Base-by-base conservation (phyloP, 331 rosid species). In the Ulmus americana region DNA sequence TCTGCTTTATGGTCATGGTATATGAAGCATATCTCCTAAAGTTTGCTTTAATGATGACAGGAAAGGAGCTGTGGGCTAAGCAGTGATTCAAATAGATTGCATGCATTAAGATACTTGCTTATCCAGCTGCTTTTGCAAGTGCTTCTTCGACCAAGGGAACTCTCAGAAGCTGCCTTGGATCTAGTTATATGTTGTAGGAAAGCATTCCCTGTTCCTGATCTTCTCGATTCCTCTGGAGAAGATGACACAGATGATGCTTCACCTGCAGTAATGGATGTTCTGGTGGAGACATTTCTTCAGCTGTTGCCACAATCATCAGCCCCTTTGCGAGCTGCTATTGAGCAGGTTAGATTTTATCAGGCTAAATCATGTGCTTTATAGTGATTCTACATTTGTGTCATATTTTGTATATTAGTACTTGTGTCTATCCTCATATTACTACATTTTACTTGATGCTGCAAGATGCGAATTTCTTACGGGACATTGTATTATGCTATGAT, bases 271-370 rank as follows among this genome's bases (percentile, higher is more conserved):
- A 85, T 85, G 88, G 95, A 94, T 52, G 99, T 90, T 84, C 95
- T 94, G 61, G 86, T 89, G 70, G 99, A 94, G 75, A 89, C 99
- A 12, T 78, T 87, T 76, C 99, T 89, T 14, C 90, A 95, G 22
- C 75, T 90, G 78, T 86, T 94, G 66, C 99, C 95, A 48, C 88
- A 89, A 79, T 87, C 99, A 65, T 82, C 99, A 39, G 86, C 88
- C 63, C 91, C 91, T 44, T 74, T 85, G 91, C 87, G 95, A 60
- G 74, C 95, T 70, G 82, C 97, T 59, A 94, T 89, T 47, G 99
- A 94, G 80, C 99, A 87, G 99, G 99, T 89, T 16, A 53, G 67
- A 46, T 66, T 44, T n/a, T 16, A 20, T 13, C 15, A n/a, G 49
- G 56, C 65, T 65, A 45, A 50, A 10, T 78, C 55, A 65, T 48